Percentiles rank a stretch among this genome's conserved stretches.
Conservation (phyloP, 371 early-diverging fungal species). For the Saksenaea oblongispora region DNA sequence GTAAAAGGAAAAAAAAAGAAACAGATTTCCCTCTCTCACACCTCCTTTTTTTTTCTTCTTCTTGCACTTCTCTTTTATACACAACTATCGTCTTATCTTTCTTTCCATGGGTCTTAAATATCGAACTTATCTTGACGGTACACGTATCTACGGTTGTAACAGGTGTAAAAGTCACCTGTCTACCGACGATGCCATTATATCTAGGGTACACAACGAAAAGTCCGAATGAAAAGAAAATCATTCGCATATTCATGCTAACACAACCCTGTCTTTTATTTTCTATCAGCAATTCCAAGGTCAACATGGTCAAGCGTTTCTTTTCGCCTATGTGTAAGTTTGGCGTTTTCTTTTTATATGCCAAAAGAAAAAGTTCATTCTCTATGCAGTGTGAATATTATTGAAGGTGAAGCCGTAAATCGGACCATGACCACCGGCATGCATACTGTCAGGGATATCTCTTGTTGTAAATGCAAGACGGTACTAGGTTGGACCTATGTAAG, state of each 20-base stretch:
- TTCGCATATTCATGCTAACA: background rate
- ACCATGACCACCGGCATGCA: slow-evolving; percentile 73
- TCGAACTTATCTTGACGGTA: slow-evolving; percentile 56
- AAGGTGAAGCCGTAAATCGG: slow-evolving; percentile 59
- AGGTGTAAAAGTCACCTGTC: slow-evolving; percentile 78
- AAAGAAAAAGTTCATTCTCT: background rate
- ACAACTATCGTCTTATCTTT: background rate
- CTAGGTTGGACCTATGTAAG: slow-evolving; percentile 78
- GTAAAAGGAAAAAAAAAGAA: slow-evolving; percentile 3
- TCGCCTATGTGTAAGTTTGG: slow-evolving; percentile 56
- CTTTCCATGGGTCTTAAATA: slow-evolving; percentile 62
- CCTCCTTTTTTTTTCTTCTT: background rate
- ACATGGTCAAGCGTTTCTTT: slow-evolving; percentile 67
- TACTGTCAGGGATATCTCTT: slow-evolving; percentile 65
- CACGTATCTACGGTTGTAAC: slow-evolving; percentile 61
- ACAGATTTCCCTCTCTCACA: background rate
- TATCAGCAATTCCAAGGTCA: slow-evolving; percentile 63
- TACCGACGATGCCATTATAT: slow-evolving; percentile 60
- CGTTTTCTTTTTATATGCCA: background rate
- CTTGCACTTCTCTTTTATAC: background rate
- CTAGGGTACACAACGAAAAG: slow-evolving; percentile 49
- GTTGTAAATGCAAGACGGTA: slow-evolving; percentile 55
- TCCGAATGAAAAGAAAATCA: background rate
- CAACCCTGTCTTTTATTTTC: too few relatives aligned
- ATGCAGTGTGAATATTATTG: slow-evolving; percentile 62